A percentile compares a stretch with the other conserved stretches of the same genome.
These are phyloP conservation scores for Fusarium lyarnte DNA, from an alignment of 2,329 filamentous ascomycete species.

Conservation along the genomic window DNA sequence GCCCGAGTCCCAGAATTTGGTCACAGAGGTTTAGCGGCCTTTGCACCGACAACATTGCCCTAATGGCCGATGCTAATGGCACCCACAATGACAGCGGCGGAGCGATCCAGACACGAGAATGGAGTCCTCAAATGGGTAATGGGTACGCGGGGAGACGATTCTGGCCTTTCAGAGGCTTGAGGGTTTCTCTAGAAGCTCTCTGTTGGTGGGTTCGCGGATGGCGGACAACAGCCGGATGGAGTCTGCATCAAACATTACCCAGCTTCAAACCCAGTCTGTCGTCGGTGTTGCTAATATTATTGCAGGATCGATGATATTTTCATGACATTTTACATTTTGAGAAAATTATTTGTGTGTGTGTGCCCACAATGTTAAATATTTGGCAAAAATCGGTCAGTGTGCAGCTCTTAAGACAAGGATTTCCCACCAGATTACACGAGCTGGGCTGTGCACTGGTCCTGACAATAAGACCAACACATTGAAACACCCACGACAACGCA, in stretches of 20 bases:
- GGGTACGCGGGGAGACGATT: conserved; percentile 35
- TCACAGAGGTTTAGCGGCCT: conserved; percentile 47
- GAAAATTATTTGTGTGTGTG: conserved; percentile 24
- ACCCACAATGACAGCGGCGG: conserved; percentile 44
- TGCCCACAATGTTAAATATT: conserved; percentile 32
- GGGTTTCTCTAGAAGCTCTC: neutral
- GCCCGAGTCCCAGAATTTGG: conserved; percentile 44
- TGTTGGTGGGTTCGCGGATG: conserved; percentile 39
- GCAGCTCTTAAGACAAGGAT: conserved; percentile 24
- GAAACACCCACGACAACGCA: conserved; percentile 19
- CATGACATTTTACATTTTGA: conserved; percentile 18
- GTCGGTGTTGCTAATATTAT: conserved; percentile 27
- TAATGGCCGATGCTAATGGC: conserved; percentile 33
- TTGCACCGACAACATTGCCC: conserved; percentile 40
- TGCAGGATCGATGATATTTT: conserved; percentile 22
- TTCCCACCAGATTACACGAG: conserved; percentile 8
- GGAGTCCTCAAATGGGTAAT: conserved; percentile 21
- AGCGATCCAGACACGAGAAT: conserved; percentile 42
- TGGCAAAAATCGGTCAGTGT: conserved; percentile 18
- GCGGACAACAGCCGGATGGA: conserved; percentile 37
- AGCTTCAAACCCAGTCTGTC: conserved; percentile 29
- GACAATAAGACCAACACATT: conserved; percentile 18
- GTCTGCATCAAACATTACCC: conserved; percentile 33
- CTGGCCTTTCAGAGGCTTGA: conserved; percentile 33
- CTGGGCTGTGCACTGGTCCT: conserved; percentile 3